Conservation (phyloP, 805 yeast species). For the Sugiyamaella marilandica region DNA sequence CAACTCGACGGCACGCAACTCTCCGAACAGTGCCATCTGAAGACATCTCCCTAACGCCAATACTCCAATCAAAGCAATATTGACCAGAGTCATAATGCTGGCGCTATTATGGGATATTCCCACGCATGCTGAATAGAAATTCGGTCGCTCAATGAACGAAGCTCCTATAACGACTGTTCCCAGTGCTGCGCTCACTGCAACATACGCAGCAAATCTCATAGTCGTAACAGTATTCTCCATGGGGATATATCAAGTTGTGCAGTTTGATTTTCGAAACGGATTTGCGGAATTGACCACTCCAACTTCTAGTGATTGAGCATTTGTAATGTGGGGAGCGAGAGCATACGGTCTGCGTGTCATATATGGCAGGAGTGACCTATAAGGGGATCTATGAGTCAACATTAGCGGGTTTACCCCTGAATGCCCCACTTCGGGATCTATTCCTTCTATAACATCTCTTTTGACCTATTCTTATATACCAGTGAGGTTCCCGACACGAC, state of each 20-base stretch:
- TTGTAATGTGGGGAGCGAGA: not conserved
- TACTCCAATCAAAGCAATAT: constrained; percentile 23
- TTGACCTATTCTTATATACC: too few relatives aligned
- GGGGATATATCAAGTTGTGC: not conserved
- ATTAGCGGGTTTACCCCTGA: not conserved
- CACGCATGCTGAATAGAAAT: constrained; percentile 45
- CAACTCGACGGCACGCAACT: constrained; percentile 64
- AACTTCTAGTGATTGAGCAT: not conserved
- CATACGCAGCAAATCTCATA: constrained; percentile 27
- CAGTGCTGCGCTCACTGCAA: constrained; percentile 22
- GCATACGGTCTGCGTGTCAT: not conserved
- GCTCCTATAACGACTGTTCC: constrained; percentile 36
- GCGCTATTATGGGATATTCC: constrained; percentile 47
- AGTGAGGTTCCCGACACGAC: too few relatives aligned
- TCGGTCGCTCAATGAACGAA: constrained; percentile 42
- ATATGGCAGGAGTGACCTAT: not conserved
- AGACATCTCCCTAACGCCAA: constrained; percentile 18
- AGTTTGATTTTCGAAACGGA: not conserved
- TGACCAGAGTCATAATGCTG: constrained; percentile 41
- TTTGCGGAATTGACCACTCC: not conserved
- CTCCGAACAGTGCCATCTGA: constrained; percentile 51
- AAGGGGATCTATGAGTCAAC: not conserved
- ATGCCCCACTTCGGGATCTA: not conserved
- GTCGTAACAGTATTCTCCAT: not conserved
- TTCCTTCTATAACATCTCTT: too few relatives aligned